phyloP scores from a whole-genome alignment of 768 basidiomycete species.

The Termitomyces sp. region DNA sequence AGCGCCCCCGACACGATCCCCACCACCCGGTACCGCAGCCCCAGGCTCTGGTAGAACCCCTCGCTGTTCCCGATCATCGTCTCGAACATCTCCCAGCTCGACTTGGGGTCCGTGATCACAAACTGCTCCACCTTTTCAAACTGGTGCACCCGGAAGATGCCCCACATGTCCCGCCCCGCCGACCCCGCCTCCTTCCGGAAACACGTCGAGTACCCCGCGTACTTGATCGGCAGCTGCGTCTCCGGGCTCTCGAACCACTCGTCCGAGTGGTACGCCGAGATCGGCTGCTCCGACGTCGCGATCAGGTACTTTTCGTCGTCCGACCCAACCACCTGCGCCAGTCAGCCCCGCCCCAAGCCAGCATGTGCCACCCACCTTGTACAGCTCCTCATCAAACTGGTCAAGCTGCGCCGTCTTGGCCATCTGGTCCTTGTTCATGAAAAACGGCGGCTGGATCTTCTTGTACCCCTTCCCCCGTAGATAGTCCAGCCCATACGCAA shows the following conservation, averaged over 20 bases:
- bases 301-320: constrained; percentile 99
- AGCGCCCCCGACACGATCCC: constrained; percentile 95
- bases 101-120: constrained; percentile 88
- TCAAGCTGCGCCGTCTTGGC: constrained; percentile 96
- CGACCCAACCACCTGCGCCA: constrained; percentile 65
- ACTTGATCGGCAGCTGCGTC: constrained; percentile 87
- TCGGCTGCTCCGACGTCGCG: constrained; percentile 97
- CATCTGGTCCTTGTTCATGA: constrained; percentile 99
- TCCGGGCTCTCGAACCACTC: constrained; percentile 97
- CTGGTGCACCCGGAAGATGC: constrained; percentile 99
- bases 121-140: constrained; percentile 99
- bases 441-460: constrained; percentile 95
- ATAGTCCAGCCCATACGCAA: constrained; percentile 93
- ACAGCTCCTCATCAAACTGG: constrained; percentile 97
- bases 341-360: too few relatives aligned
- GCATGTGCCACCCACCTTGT: constrained; percentile 71
- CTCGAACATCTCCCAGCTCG: constrained; percentile 93
- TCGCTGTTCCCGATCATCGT: constrained; percentile 86
- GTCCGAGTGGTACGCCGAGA: constrained; percentile 91
- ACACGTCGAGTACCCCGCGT: constrained; percentile 88
- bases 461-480: constrained; percentile 78
- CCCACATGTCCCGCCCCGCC: constrained; percentile 98
- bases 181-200: constrained; percentile 99
- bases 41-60: constrained; percentile 94
- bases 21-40: constrained; percentile 87